phyloP scores from a whole-genome alignment of 2,329 filamentous ascomycete genomes.

The Colletotrichum endophyticum region DNA sequence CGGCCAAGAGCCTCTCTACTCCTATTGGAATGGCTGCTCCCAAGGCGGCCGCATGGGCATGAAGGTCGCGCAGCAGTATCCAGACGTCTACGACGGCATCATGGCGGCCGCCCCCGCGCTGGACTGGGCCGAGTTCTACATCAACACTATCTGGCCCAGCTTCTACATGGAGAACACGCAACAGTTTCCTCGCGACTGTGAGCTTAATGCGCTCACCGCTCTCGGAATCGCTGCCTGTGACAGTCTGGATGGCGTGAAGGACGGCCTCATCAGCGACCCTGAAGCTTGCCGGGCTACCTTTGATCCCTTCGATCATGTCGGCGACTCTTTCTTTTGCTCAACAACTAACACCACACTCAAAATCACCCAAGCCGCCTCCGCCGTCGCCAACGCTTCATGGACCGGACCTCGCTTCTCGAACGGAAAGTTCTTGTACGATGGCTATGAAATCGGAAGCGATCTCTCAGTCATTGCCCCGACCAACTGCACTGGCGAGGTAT shows the following conservation, averaged over 20 bases:
- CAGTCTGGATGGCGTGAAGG: not conserved
- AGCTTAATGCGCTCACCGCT: slow-evolving; percentile 32
- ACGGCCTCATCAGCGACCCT: not conserved
- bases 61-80: slow-evolving; percentile 48
- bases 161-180: not conserved
- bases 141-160: not conserved
- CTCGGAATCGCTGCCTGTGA: not conserved
- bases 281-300: slow-evolving; percentile 18
- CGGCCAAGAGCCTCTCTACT: slow-evolving; percentile 16
- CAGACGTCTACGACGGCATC: slow-evolving; percentile 54
- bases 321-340: slow-evolving; percentile 20
- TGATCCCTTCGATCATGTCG: slow-evolving; percentile 20
- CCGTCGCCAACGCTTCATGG: not conserved
- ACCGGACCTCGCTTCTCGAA: not conserved
- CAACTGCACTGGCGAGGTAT: not conserved
- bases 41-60: slow-evolving; percentile 57
- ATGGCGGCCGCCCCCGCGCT: not conserved
- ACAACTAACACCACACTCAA: not conserved
- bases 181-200: not conserved
- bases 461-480: not conserved
- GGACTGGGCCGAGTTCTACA: slow-evolving; percentile 19
- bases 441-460: not conserved
- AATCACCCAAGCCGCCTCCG: not conserved
- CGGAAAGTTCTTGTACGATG: not conserved
- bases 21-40: slow-evolving; percentile 55